Base-by-base conservation (phyloP, 2,329 filamentous ascomycete genomes). In the Pseudogymnoascus sp. region DNA sequence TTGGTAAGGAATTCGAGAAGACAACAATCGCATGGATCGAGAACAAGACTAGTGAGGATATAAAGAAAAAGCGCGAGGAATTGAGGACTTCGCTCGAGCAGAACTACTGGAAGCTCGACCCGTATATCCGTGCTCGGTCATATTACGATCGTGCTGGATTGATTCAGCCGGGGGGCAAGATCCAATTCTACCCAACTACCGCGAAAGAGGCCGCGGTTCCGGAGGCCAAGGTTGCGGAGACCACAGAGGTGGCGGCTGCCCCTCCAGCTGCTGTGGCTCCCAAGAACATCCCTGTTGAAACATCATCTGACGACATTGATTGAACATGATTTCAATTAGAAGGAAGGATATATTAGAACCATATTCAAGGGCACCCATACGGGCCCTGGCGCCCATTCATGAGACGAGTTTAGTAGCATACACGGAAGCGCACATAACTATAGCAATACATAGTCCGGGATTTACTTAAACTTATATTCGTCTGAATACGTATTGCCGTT, bases 31-130 rank as follows among this genome's bases (percentile, higher is more conserved):
- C 83, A 42, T 99, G 95, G 95, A 85, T 96, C 62, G 74, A 76
- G 35, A 77, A 79, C 50, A 76, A 77, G 1, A 76, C 78, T 59
- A 78, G 78, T 21, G 75, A 77, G 26, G 68, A 64, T 21, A 73
- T 84, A 61, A 83, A 84, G 72, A 76, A 78, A 59, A 82, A 84
- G 74, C 80, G 91, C 63, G 78, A 84, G 38, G 76, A 78, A 2
- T 71, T 95, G 28, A 87, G 89, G 1, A 80, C 80, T 61, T 77
- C 83, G 66, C 73, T 97, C 69, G 82, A 82, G 66, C 80, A 82
- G 59, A 90, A 90, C 69, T 99, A 97, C 78, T 99, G 95, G 93
- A 81, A 82, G 40, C 76, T 97, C 62, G 95, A 99, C 76, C 91
- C 91, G 0, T 96, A 93, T 74, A 74, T 97, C 31, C 82, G 95